Conservation (phyloP, 1,284 basidiomycete genomes). For the Irpex rosettiformis region DNA sequence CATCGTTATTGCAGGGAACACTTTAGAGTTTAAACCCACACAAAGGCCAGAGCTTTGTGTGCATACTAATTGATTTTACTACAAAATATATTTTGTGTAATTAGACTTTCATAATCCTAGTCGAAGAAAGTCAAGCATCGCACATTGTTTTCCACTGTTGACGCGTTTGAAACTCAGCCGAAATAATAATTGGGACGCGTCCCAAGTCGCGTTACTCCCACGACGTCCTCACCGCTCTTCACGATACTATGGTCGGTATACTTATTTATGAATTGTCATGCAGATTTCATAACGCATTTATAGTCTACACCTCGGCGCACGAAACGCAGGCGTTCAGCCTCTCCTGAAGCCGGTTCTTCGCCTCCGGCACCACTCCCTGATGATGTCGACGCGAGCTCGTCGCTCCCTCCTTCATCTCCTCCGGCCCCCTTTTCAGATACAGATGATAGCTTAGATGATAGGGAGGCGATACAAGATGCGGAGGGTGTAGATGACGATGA, state of each 20-base stretch:
- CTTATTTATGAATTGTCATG: neutral
- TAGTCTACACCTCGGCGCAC: constrained; percentile 27
- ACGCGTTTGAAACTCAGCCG: constrained; percentile 3
- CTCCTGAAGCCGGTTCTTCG: constrained; percentile 52
- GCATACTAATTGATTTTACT: too few relatives aligned
- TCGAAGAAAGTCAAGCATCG: too few relatives aligned
- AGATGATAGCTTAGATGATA: constrained; percentile 76
- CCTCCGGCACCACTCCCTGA: constrained; percentile 43
- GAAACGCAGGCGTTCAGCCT: constrained; percentile 64
- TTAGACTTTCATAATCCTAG: too few relatives aligned
- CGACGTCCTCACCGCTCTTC: neutral
- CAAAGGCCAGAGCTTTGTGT: neutral
- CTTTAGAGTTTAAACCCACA: neutral
- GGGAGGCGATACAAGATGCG: constrained; percentile 69
- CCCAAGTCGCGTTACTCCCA: neutral
- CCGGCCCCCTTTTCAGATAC: constrained; percentile 85
- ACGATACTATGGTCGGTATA: neutral
- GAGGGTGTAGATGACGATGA: constrained; percentile 68
- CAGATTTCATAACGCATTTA: neutral
- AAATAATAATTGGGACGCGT: constrained; percentile 1
- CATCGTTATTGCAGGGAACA: neutral
- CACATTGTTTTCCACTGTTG: neutral
- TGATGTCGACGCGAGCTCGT: constrained; percentile 61
- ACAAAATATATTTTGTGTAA: too few relatives aligned
- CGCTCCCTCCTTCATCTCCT: constrained; percentile 80